phyloP scores from a whole-genome alignment of 2,329 filamentous ascomycete species.

The Pseudohalonectria lignicola region DNA sequence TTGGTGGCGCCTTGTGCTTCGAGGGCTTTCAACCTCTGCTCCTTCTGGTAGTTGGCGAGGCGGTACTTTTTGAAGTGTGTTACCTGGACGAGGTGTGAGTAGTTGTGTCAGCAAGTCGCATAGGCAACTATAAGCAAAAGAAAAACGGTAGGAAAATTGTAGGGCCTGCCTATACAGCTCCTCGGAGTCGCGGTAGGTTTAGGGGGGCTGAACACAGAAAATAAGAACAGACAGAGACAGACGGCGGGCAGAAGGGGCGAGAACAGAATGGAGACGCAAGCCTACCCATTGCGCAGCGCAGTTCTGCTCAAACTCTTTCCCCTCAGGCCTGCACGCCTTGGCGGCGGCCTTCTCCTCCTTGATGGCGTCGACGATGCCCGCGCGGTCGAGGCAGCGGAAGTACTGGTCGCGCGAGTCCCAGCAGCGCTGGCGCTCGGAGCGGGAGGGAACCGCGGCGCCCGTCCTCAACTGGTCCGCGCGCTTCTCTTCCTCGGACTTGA shows the following conservation, averaged over 20 bases:
- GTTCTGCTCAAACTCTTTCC: conserved; percentile 61
- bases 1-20: conserved; percentile 60
- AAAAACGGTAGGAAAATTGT: no score
- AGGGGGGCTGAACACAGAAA: neutral
- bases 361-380: conserved; percentile 63
- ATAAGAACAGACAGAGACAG: conserved; percentile 4
- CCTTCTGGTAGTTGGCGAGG: conserved; percentile 84
- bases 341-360: conserved; percentile 28
- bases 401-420: conserved; percentile 85
- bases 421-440: conserved; percentile 70
- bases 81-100: conserved; percentile 42
- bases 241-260: no score
- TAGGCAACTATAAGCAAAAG: neutral
- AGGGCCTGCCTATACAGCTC: no score
- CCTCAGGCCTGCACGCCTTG: conserved; percentile 27
- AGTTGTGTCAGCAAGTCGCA: neutral
- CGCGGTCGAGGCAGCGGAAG: conserved; percentile 76
- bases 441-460: conserved; percentile 66
- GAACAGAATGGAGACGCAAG: conserved; percentile 13
- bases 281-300: conserved; percentile 87
- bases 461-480: conserved; percentile 42
- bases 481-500: conserved; percentile 26
- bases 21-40: conserved; percentile 65
- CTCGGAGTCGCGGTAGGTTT: no score
- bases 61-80: conserved; percentile 97